Evolutionary conservation across 345 rosid genomes (phyloP), one percentile per base, ranked within the genome.

Genomic region (Moringa oleifera): DNA sequence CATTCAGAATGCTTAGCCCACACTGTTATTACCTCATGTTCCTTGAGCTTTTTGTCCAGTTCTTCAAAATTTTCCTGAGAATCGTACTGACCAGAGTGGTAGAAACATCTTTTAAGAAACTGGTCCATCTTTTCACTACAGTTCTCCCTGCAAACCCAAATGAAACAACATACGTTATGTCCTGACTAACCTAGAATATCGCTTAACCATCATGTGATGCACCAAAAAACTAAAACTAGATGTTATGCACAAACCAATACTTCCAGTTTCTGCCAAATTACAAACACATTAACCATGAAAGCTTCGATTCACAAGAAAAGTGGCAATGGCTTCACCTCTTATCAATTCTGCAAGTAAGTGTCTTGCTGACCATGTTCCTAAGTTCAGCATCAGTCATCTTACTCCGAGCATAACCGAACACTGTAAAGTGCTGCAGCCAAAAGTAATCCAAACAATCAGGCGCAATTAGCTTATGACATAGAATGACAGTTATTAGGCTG

Each of bases 1-100:
- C 9, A 41, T 41, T n/a, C 37, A 33, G 6, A 33, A 41, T 41
- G 47, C 47, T 41, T 4, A 41, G 6, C 47, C 47, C 47, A 28
- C 3, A 4, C 6, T 41, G 1, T 41, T 16, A 69, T 66, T 82
- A 94, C 99, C 99, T 94, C 97, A 56, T 90, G 96, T 65, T 73
- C 79, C 71, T 79, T 86, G 76, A 94, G 78, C 77, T 88, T 88
- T 78, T 80, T 81, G 79, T 94, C 89, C 24, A 94, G 72, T 61
- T 84, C 82, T 8, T 79, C 72, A 82, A 94, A 94, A 74, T 90
- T 71, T 28, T 90, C 85, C 61, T 64, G 79, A 17, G 96, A 90
- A 78, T 90, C 95, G 66, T 94, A 94, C 71, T 94, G 99, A 60
- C 99, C 99, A 69, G 99, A 78, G 73, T 90, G 93, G 71, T 94